phyloP scores from a whole-genome alignment of 768 basidiomycete genomes.

The Kwoniella dendrophila region DNA sequence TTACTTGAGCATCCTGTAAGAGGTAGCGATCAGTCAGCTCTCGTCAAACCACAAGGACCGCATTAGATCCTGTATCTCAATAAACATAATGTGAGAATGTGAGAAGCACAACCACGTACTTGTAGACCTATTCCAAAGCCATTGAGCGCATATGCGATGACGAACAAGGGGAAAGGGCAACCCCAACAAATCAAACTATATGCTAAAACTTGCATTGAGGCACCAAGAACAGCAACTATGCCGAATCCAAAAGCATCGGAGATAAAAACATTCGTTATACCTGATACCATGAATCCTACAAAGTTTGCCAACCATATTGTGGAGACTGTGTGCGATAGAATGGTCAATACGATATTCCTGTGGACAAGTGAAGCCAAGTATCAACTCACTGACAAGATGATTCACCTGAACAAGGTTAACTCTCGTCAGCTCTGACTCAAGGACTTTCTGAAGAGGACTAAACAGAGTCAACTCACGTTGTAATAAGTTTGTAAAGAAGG shows the following conservation, averaged over 20 bases:
- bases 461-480: conserved; percentile 59
- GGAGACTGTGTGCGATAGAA: too few relatives aligned
- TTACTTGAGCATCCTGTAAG: conserved; percentile 60
- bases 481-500: conserved; percentile 69
- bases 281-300: conserved; percentile 60
- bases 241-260: conserved; percentile 56
- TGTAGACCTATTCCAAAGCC: conserved; percentile 61
- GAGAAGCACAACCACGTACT: conserved; percentile 55
- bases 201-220: conserved; percentile 35
- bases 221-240: conserved; percentile 35
- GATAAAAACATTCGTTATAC: conserved; percentile 61
- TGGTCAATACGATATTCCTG: too few relatives aligned
- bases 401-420: conserved; percentile 28
- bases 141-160: conserved; percentile 59
- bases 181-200: conserved; percentile 58
- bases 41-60: background rate
- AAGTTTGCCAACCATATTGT: conserved; percentile 64
- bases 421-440: background rate
- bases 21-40: background rate
- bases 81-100: too few relatives aligned
- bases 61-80: too few relatives aligned
- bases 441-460: background rate
- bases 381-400: conserved; percentile 44
- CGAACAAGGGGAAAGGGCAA: conserved; percentile 60
- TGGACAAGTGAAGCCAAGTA: too few relatives aligned